Evolutionary conservation across 192 early-diverging fungal genomes (phyloP), one percentile per base, ranked within the genome.

Genomic region (Linnemannia hyalina): DNA sequence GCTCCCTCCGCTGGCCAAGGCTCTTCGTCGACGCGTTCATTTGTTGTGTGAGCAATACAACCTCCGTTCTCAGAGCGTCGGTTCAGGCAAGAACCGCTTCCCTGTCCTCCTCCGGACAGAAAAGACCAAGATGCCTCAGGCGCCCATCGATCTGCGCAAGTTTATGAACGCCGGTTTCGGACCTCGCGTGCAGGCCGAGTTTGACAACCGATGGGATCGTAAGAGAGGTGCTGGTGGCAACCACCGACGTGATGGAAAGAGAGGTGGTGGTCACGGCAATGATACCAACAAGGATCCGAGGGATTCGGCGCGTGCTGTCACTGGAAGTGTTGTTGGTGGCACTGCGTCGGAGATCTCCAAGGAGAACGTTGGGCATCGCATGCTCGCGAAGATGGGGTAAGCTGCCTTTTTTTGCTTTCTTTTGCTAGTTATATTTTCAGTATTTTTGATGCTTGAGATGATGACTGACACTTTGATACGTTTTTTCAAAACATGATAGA

Each of bases 371-470:
- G 95, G 95, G 13, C 93, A 94, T 83, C 89, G 89, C 38, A 93
- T 95, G 93, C 81, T 95, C n/a, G 80, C 88, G 52, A 86, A 88
- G 36, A 93, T 95, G 92, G 95, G 95, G 82, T 95, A 88, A 80
- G 83, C 76, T 35, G 32, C 18, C 29, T 60, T 47, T 23, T 69
- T 23, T 70, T 76, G 65, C 35, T 36, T 73, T 29, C 44, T 54
- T 42, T 6, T 0, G 11, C 3, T 18, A 6, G 10, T 38, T 38
- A 36, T 47, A 26, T 20, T 52, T 52, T 3, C 49, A 4, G 18
- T 20, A 6, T 18, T 16, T 46, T 6, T 18, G 18, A 52, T 3
- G 20, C 20, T 52, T 6, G 16, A 52, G 4, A 20, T 13, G 35
- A 20, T 26, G n/a, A 32, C 72, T 47, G 6, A 47, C 38, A 1